Base-by-base conservation (phyloP, 2,329 filamentous ascomycete species). In the Chaetothyriales sp. region DNA sequence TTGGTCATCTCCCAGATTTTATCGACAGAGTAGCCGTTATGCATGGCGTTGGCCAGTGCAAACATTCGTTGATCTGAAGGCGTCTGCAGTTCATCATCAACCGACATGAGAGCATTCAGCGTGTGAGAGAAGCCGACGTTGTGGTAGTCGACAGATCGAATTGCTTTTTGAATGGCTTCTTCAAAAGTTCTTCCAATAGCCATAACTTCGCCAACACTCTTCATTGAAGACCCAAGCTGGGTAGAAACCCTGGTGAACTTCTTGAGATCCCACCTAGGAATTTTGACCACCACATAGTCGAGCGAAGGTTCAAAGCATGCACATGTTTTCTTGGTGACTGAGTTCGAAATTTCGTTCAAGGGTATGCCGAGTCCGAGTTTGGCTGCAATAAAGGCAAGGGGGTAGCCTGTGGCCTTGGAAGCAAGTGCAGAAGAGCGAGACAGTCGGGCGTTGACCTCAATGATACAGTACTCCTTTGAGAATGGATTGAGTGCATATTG, bases 141-240 rank as follows among this genome's bases (percentile, higher is more conserved):
- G 73, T 92, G 83, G 70, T 86, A 90, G 67, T 98, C 92, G 52
- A 96, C 90, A 43, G 87, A 83, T 48, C 92, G 83, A 61, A 98
- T 98, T 18, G 92, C 92, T 69, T 96, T 98, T 63, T 98, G 92
- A 43, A 98, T 95, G 7, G 92, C 92, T 70, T 98, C 92, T 69
- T 98, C 92, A 61, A 98, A 98, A 0, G 86, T 94, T 58, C 92
- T 77, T 51, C 92, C 92, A 60, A 98, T 95, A 63, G 85, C 90
- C 92, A 98, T 96, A 59, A 98, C 92, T 67, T 98, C 92, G 64
- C 92, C 92, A 49, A 98, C 89, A 78, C 87, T 95, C 82, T 96
- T 98, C 92, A 98, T 98, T 10, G 90, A 95, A 2, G 92, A 96
- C 26, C 89, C 90, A 20, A 98, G 83, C 64, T 93, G 84, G 1